These are phyloP conservation scores for Barnettozyma sp. DNA, from an alignment of 805 yeast species.

Conservation along the genomic window DNA sequence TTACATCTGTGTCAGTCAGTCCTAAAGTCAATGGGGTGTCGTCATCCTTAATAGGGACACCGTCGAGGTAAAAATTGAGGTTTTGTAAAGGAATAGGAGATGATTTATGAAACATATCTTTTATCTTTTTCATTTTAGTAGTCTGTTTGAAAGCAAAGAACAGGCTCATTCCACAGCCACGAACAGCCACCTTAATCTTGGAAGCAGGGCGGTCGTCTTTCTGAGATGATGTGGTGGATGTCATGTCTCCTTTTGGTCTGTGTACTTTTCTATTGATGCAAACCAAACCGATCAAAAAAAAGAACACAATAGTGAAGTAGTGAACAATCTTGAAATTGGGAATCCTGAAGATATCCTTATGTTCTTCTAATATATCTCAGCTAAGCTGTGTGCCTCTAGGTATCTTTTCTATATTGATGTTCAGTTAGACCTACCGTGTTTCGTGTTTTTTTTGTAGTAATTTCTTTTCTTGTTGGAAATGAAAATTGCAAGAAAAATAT, in stretches of 20 bases:
- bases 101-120: constrained; percentile 12
- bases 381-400: no score
- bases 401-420: no score
- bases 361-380: no score
- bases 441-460: no score
- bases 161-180: constrained; percentile 13
- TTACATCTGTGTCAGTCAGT: constrained; percentile 10
- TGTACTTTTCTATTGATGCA: no score
- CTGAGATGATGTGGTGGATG: not conserved
- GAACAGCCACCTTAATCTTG: constrained; percentile 15
- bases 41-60: not conserved
- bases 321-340: no score
- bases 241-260: not conserved
- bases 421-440: no score
- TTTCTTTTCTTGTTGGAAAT: no score
- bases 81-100: constrained; percentile 3
- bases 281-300: no score
- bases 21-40: constrained; percentile 11
- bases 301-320: no score
- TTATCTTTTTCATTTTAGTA: constrained; percentile 14
- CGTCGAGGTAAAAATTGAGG: constrained; percentile 11
- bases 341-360: no score
- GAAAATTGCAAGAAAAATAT: no score
- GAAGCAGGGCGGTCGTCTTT: constrained; percentile 1
- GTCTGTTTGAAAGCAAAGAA: constrained; percentile 14